A percentile compares a stretch with the other conserved stretches of the same genome.
phyloP scores from a whole-genome alignment of 202 grass and related monocot species.

The Setaria italica region DNA sequence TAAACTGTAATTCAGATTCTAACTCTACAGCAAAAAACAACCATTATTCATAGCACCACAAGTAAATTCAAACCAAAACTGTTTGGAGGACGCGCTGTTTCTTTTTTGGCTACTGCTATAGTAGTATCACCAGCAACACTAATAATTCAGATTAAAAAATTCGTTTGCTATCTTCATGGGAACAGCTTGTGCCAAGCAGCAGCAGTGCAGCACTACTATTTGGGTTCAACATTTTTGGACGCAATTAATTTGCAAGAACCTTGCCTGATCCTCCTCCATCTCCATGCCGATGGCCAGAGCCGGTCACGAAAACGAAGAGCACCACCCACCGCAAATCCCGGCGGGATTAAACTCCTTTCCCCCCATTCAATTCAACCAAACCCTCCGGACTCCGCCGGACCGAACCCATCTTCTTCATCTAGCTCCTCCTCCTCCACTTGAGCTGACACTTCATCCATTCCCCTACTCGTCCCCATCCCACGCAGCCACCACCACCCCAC shows the following conservation, averaged over 20 bases:
- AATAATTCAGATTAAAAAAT: not conserved
- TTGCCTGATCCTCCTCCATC: not conserved
- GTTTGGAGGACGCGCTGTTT: not conserved
- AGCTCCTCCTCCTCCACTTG: slow-evolving; percentile 14
- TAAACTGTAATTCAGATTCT: not conserved
- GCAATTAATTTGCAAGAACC: not conserved
- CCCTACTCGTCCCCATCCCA: not conserved
- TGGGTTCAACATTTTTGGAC: not conserved
- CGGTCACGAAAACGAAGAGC: slow-evolving; percentile 34
- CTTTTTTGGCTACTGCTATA: not conserved
- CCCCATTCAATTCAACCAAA: slow-evolving; percentile 23
- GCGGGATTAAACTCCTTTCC: slow-evolving; percentile 24
- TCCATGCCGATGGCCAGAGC: not conserved
- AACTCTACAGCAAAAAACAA: too few species aligned
- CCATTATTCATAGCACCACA: not conserved
- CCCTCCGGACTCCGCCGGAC: not conserved
- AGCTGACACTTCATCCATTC: slow-evolving; percentile 36
- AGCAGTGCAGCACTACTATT: not conserved
- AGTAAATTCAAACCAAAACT: not conserved
- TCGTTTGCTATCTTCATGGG: not conserved
- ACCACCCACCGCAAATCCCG: slow-evolving; percentile 52
- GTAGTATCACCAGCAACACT: not conserved
- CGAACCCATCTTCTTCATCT: slow-evolving; percentile 42
- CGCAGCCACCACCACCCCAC: not conserved
- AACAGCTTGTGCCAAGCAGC: not conserved